Evolutionary conservation across 331 rosid genomes (phyloP), one percentile per base, ranked within the genome.

Genomic region (Saraca asoca): DNA sequence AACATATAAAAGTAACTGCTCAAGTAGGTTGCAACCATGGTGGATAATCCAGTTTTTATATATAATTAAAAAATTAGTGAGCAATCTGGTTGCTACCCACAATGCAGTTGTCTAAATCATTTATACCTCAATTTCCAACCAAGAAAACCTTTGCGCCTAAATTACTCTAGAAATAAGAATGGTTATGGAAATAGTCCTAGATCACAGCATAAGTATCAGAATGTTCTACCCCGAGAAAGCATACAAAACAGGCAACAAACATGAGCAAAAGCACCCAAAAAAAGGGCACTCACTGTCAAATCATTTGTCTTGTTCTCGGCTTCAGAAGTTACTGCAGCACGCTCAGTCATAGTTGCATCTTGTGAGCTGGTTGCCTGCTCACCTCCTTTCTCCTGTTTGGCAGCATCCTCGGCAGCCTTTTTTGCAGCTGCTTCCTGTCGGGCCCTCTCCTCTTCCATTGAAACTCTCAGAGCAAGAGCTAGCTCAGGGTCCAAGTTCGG

Each of bases 401-500:
- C 54, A 71, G 79, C 80, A 45, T 94, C 99, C 69, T 86, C 99
- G 41, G 97, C 86, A 53, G 96, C 97, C 89, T 82, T 94, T 71
- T 90, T 94, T n/a, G 99, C 99, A 73, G 99, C 97, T 45, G 99
- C 99, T 80, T 94, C 99, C 59, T 94, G 99, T 69, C 99, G 83
- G 44, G 97, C 99, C 83, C 99, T 88, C 85, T 94, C 99, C 80
- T 94, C 99, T 79, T 94, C 99, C 99, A 94, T 94, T 46, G 99
- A 94, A 77, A 94, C 99, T 79, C 99, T 88, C 29, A 94, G 90
- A 74, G 99, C 99, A 71, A 94, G 99, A 66, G 99, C 99, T 67
- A 94, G 86, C 75, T 94, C 99, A 31, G 99, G 99, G 71, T 94
- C 99, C 80, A 94, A 78, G 89, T 94, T 94, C 10, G 99, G 99